Conservation (phyloP, 805 yeast genomes). For the Metschnikowia shivogae region DNA sequence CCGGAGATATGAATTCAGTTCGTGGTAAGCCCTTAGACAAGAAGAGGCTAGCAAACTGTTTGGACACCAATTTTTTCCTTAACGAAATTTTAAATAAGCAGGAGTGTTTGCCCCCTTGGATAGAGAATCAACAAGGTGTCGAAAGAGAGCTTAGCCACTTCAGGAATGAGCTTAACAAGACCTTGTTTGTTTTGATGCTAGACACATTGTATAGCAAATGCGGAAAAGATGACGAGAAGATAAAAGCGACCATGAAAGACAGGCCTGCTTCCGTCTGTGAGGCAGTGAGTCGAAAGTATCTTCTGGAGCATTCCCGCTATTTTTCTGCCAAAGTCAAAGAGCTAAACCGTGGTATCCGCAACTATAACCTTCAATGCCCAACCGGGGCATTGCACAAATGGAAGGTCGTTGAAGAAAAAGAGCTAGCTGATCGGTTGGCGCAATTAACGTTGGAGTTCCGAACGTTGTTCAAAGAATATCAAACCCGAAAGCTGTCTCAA, state of each 20-base stretch:
- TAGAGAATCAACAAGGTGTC: slow-evolving; percentile 66
- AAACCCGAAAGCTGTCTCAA: neutral
- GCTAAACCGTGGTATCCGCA: slow-evolving; percentile 22
- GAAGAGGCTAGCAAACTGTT: slow-evolving; percentile 56
- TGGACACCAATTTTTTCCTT: slow-evolving; percentile 65
- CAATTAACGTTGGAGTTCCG: neutral
- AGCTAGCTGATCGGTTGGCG: slow-evolving; percentile 16
- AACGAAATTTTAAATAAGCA: slow-evolving; percentile 73
- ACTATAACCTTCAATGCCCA: slow-evolving; percentile 39
- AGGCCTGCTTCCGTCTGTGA: neutral
- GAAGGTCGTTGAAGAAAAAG: slow-evolving; percentile 28
- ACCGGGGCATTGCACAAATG: slow-evolving; percentile 35
- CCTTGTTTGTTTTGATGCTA: slow-evolving; percentile 22
- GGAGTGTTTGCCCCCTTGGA: slow-evolving; percentile 86
- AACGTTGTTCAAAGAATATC: neutral
- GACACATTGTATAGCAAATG: neutral
- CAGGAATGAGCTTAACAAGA: slow-evolving; percentile 39
- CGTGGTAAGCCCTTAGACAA: slow-evolving; percentile 59
- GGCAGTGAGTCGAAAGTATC: neutral
- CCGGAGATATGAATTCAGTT: slow-evolving; percentile 40
- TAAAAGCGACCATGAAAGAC: neutral
- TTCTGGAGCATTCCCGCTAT: slow-evolving; percentile 5
- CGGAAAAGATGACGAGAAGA: neutral
- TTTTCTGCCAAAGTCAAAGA: slow-evolving; percentile 11
- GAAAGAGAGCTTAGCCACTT: slow-evolving; percentile 45